Evolutionary conservation across 176 grass and related monocot species (phyloP), one percentile per base, ranked within the genome.

Genomic region (Elaeis guineensis): DNA sequence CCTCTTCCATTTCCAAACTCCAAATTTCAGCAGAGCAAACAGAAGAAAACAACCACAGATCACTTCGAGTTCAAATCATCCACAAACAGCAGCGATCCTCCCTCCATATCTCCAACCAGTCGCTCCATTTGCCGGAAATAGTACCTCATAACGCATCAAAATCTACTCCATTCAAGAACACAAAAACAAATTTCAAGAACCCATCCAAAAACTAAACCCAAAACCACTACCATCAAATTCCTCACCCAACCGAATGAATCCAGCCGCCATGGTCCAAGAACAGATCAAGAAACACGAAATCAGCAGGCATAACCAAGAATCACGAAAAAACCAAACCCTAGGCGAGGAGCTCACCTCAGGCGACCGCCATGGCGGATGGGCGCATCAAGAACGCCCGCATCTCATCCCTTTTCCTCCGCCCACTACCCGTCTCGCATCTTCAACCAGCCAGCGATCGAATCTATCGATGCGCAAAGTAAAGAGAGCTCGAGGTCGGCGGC

Each of bases 21-120:
- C 69, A 52, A 63, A 74, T 54, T 17, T 39, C 17, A 59, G 71
- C 24, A 74, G 66, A 28, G 58, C 21, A 23, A 79, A 67, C 35
- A 2, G 2, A 44, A 75, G 72, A 14, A 63, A 64, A 24, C 23
- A 48, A 73, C 30, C 18, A 67, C 53, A 72, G 76, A 78, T 98
- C 85, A 92, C 65, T 79, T 86, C 25, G 88, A 83, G 57, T 92
- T 77, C 61, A 98, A 70, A 76, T 85, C 70, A 59, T 92, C 84
- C 26, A 92, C 72, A 52, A 85, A 93, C 68, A 98, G 79, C 51
- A 85, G 66, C 18, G 26, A 61, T 69, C 81, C 78, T 61, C 87
- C 88, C 58, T 89, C 84, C 82, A 83, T 79, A 75, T 86, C 84
- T 69, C 71, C 82, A 61, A 80, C 76, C 56, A 90, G 65, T 55